Percentiles rank a stretch among this genome's conserved stretches.
Evolutionary conservation across 1,284 basidiomycete species (phyloP).

Genomic region (Ustilago hordei): DNA sequence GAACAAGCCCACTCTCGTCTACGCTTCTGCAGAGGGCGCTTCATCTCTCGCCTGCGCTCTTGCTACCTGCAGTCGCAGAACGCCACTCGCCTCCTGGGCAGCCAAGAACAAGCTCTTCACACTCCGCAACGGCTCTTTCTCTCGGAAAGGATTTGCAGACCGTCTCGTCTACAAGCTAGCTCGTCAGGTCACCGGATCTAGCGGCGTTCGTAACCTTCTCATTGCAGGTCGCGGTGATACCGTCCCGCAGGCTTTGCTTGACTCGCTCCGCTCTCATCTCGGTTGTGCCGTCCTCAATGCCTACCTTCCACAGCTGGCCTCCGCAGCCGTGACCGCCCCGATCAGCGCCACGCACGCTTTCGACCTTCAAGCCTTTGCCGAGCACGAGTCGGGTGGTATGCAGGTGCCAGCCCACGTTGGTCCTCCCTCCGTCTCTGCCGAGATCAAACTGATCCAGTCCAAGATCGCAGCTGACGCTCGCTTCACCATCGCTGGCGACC

Average conservation of each 20-base stretch:
- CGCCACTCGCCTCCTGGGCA: constrained; percentile 31
- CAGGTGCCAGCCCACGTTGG: constrained; percentile 60
- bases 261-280: constrained; percentile 60
- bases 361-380: constrained; percentile 66
- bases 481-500: constrained; percentile 39
- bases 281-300: constrained; percentile 63
- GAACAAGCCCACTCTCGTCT: constrained; percentile 56
- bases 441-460: constrained; percentile 64
- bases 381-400: constrained; percentile 45
- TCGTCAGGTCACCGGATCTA: constrained; percentile 37
- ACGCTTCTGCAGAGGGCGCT: constrained; percentile 49
- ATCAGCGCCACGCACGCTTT: constrained; percentile 58
- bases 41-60: constrained; percentile 53
- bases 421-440: constrained; percentile 61
- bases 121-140: constrained; percentile 58
- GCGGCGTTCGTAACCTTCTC: constrained; percentile 35
- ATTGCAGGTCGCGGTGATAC: constrained; percentile 44
- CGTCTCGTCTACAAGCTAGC: constrained; percentile 34
- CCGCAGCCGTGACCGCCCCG: constrained; percentile 45
- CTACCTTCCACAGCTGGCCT: constrained; percentile 44
- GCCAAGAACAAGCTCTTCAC: constrained; percentile 51
- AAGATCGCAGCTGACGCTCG: constrained; percentile 27
- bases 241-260: constrained; percentile 58
- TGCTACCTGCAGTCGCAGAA: constrained; percentile 27
- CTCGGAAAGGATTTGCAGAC: constrained; percentile 45